Conservation (phyloP, 2,329 filamentous ascomycete species). For the Sporothrix curviconia region DNA sequence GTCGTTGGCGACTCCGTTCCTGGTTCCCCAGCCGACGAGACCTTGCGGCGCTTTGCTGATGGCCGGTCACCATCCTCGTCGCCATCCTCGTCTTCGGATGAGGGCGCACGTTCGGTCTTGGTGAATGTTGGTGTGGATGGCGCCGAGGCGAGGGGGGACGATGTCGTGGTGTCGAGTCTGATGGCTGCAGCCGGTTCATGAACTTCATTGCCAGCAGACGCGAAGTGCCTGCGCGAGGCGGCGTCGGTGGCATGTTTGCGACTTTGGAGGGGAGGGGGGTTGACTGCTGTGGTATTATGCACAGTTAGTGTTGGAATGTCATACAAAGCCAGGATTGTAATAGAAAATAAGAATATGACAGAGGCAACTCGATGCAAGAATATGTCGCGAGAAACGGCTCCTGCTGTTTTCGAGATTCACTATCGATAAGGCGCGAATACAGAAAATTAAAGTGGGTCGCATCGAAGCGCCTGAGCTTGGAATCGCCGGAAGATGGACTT, state of each 20-base stretch:
- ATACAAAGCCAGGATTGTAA: no score
- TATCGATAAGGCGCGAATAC: slow-evolving; percentile 10
- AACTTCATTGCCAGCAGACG: slow-evolving; percentile 94
- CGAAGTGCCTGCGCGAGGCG: slow-evolving; percentile 57
- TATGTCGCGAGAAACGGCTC: not conserved
- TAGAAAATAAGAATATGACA: no score
- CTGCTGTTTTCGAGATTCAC: not conserved
- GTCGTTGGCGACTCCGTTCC: slow-evolving; percentile 30
- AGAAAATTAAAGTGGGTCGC: not conserved
- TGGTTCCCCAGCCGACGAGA: slow-evolving; percentile 22
- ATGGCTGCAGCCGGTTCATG: slow-evolving; percentile 80
- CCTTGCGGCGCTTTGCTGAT: slow-evolving; percentile 59
- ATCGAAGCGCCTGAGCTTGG: not conserved
- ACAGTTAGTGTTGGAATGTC: no score
- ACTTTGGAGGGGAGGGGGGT: no score
- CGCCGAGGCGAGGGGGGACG: slow-evolving; percentile 23
- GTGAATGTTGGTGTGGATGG: slow-evolving; percentile 33
- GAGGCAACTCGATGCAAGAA: no score
- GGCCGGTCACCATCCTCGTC: slow-evolving; percentile 27
- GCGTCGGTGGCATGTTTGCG: slow-evolving; percentile 25
- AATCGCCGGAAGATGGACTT: slow-evolving; percentile 3
- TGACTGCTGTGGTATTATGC: no score
- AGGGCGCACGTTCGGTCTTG: not conserved
- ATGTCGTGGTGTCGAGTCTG: slow-evolving; percentile 32
- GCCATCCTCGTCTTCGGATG: not conserved